Evolutionary conservation across 2,329 filamentous ascomycete genomes (phyloP), one percentile per base, ranked within the genome.

Genomic region (Aspergillus caelatus): DNA sequence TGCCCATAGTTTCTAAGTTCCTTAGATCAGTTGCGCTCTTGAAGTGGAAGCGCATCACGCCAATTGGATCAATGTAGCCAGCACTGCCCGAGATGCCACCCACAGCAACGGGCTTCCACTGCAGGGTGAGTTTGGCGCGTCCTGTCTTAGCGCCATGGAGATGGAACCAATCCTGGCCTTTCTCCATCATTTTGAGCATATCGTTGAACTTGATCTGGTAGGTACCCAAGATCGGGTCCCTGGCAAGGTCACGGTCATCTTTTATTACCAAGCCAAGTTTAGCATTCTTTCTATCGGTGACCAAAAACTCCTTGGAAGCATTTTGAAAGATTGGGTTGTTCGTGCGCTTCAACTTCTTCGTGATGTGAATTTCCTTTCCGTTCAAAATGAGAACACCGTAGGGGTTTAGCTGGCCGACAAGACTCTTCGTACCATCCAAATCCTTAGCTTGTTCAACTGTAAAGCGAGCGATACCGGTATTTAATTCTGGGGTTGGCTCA

Each of bases 291-390:
- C 92, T 90, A 75, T 99, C 94, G 0, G 94, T 97, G 74, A 99
- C 94, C 65, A 99, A 88, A 70, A 99, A 88, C 75, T 99, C 95
- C 80, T 97, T 97, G 70, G 89, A 91, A 8, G 92, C 92, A 74
- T 98, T 91, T 60, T 94, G 90, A 90, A 94, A 99, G 72, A 99
- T 94, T 9, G 95, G 95, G 72, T 97, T 95, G 81, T 99, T 99
- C 64, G 93, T 98, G 65, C 94, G 90, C 85, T 98, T 99, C 72
- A 97, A 86, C 78, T 94, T 96, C 80, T 93, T 92, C 59, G 94
- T 96, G 62, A 88, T 85, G 72, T 97, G 93, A 5, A 98, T 86
- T 75, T 96, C 91, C 79, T 95, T 96, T 67, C 93, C 91, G 72
- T 99, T 99, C 70, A 99, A 87, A 52, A 97, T 85, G 57, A 99